phyloP scores from a whole-genome alignment of 805 yeast genomes.

The Tetrapisispora arboricola region DNA sequence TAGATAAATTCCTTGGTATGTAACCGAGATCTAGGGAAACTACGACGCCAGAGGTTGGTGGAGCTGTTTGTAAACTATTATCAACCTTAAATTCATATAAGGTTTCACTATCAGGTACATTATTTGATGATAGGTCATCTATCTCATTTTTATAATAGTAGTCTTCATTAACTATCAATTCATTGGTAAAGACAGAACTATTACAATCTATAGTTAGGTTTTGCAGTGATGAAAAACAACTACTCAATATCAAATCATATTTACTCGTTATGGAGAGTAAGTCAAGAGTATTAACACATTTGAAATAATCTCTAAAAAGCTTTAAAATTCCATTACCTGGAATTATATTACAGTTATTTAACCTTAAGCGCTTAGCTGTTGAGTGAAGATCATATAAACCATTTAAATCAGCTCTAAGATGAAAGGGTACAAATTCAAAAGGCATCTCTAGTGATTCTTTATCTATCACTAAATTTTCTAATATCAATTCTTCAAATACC shows the following conservation, averaged over 20 bases:
- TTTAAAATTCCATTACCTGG: constrained; percentile 31
- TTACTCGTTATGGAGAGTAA: constrained; percentile 34
- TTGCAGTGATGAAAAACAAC: constrained; percentile 33
- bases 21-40: constrained; percentile 18
- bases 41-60: constrained; percentile 27
- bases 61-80: constrained; percentile 18
- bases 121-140: constrained; percentile 4
- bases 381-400: constrained; percentile 26
- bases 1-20: constrained; percentile 13
- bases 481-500: constrained; percentile 33
- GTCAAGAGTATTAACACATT: constrained; percentile 30
- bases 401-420: constrained; percentile 13
- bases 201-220: constrained; percentile 38
- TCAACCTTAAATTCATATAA: constrained; percentile 15
- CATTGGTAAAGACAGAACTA: constrained; percentile 34
- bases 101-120: constrained; percentile 17
- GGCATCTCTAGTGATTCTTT: constrained; percentile 31
- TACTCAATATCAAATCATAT: constrained; percentile 40
- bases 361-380: constrained; percentile 26
- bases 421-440: constrained; percentile 25
- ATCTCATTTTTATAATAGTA: constrained; percentile 16
- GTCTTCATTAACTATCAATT: constrained; percentile 14
- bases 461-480: constrained; percentile 42
- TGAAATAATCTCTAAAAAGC: constrained; percentile 32
- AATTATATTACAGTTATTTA: constrained; percentile 29